These are phyloP conservation scores for Chloromonas sp. DNA, from an alignment of 163 green algal species.

Conservation along the genomic window DNA sequence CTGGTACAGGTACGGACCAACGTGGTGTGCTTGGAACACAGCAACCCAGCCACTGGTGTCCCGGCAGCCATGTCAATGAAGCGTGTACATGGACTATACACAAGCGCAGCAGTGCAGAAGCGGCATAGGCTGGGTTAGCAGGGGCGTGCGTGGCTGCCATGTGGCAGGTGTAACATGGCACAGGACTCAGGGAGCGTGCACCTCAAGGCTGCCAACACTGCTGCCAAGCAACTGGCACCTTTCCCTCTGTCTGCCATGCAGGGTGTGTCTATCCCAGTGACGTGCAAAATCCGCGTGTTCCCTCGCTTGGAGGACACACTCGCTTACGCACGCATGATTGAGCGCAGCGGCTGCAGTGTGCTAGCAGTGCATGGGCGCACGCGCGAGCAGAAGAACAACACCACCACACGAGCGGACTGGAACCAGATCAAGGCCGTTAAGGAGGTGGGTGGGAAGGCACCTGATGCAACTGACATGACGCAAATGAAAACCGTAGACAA, in stretches of 20 bases:
- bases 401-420: conserved; percentile 73
- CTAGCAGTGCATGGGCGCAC: conserved; percentile 92
- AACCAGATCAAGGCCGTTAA: conserved; percentile 68
- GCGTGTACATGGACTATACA: too few relatives aligned
- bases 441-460: conserved; percentile 13
- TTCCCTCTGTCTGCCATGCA: background rate
- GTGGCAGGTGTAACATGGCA: background rate
- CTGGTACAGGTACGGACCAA: conserved; percentile 28
- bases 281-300: conserved; percentile 95
- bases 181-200: too few relatives aligned
- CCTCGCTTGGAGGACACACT: conserved; percentile 75
- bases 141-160: background rate
- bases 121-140: too few relatives aligned
- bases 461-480: too few relatives aligned
- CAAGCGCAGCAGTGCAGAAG: too few relatives aligned
- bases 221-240: background rate
- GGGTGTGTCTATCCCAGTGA: conserved; percentile 59
- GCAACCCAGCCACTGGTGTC: background rate
- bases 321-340: conserved; percentile 87
- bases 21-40: background rate
- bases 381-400: conserved; percentile 82
- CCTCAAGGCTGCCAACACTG: too few relatives aligned
- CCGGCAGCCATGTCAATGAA: too few relatives aligned
- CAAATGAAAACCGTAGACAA: too few relatives aligned
- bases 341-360: conserved; percentile 78